Conservation (phyloP, 2,329 filamentous ascomycete species). For the Fusarium oligoseptatum region DNA sequence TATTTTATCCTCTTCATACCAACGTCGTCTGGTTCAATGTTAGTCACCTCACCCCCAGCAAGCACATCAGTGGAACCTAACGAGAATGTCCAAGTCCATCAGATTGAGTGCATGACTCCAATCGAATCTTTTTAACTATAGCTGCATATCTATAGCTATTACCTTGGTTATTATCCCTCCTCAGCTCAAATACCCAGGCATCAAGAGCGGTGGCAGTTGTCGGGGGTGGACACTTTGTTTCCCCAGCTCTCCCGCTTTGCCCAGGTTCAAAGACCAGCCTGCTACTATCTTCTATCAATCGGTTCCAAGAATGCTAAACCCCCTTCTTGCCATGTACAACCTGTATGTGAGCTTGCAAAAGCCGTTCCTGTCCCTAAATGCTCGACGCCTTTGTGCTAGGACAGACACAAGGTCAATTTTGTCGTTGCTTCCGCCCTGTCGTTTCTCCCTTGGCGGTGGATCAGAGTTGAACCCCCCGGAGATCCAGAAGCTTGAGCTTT, state of each 20-base stretch:
- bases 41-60: background rate
- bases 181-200: background rate
- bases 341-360: constrained; percentile 1
- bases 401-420: constrained; percentile 6
- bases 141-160: constrained; percentile 17
- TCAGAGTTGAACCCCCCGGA: background rate
- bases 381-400: background rate
- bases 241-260: background rate
- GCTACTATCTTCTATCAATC: constrained; percentile 5
- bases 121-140: constrained; percentile 17
- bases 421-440: background rate
- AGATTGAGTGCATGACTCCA: constrained; percentile 8
- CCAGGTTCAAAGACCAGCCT: background rate
- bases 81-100: background rate
- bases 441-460: background rate
- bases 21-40: background rate
- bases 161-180: constrained; percentile 6
- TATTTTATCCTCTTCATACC: background rate
- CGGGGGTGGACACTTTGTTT: background rate
- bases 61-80: background rate
- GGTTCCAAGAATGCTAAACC: background rate
- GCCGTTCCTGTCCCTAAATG: background rate
- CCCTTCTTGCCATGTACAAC: background rate
- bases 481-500: constrained; percentile 17
- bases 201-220: background rate